Base-by-base conservation (phyloP, 192 early-diverging fungal species). In the Chytriomyces sp. region DNA sequence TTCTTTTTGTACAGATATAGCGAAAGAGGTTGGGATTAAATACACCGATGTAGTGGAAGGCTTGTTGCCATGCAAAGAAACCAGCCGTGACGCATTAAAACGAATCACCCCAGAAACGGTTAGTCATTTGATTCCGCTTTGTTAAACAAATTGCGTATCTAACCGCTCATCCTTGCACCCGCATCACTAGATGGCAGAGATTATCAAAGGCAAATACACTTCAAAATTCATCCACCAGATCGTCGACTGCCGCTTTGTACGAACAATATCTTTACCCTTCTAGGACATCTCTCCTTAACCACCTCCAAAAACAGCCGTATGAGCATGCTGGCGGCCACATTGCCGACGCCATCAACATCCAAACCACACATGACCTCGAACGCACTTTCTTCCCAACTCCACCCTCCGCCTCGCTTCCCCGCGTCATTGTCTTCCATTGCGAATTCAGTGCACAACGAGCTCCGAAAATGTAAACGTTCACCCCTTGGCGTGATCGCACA, bases 251-350 rank as follows among this genome's bases (percentile, higher is more conserved):
- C 89, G 94, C 14, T 95, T 91, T 71, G 71, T 73, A 34, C 7
- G 60, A 31, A 10, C 8, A 8, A n/a, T 19, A n/a, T 38, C 37
- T 38, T 4, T 38, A 37, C 14, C 38, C 36, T 37, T n/a, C 36
- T 7, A n/a, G 30, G n/a, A 19, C 37, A 28, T 38, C 41, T 44
- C 2, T 33, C 14, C 30, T 52, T 66, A 8, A 25, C 10, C 36
- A 52, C 25, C 40, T 2, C 25, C n/a, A 39, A 25, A 19, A 0
- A 22, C 14, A 73, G 71, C 91, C 91, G 12, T 94, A 93, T 72
- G 94, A 95, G 77, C 94, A 88, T 73, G 82, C 89, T 60, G 93
- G 92, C 40, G 94, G 94, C 14, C 94, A 94, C 61, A 93, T 95
- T 64, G 78, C 75, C 5, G 79, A 82, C 0, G 93, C 94, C 0